Evolutionary conservation across 768 basidiomycete species (phyloP).

Genomic region (Suillus spraguei): DNA sequence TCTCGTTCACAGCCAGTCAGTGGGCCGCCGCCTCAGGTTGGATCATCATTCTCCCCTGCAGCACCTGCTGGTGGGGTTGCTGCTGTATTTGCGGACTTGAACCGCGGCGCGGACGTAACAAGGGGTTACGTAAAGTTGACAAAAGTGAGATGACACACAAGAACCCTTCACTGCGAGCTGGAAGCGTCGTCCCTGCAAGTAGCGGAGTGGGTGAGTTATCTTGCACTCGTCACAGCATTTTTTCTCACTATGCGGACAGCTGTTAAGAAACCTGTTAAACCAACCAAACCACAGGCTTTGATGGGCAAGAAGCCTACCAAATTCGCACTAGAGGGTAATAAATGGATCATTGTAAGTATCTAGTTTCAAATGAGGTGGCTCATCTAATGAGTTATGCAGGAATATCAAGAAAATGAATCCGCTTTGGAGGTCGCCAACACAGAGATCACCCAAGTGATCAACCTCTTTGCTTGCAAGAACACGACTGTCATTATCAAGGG

Average conservation of each 20-base stretch:
- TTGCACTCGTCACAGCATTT: slow-evolving; percentile 23
- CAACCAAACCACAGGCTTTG: slow-evolving; percentile 81
- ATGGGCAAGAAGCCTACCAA: slow-evolving; percentile 92
- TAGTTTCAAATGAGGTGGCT: not conserved
- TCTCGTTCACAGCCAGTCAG: slow-evolving; percentile 34
- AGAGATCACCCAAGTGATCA: slow-evolving; percentile 82
- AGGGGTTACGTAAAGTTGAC: slow-evolving; percentile 90
- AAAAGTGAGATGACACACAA: slow-evolving; percentile 99
- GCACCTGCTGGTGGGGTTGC: slow-evolving; percentile 57
- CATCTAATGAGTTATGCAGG: slow-evolving; percentile 47
- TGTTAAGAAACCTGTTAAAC: slow-evolving; percentile 72
- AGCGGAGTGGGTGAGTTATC: slow-evolving; percentile 33
- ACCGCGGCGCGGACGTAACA: slow-evolving; percentile 88
- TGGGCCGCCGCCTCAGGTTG: slow-evolving; percentile 49
- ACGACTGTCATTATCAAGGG: slow-evolving; percentile 83
- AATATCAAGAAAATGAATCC: slow-evolving; percentile 86
- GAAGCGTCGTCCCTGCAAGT: slow-evolving; percentile 49
- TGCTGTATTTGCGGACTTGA: slow-evolving; percentile 89
- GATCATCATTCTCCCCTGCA: slow-evolving; percentile 44
- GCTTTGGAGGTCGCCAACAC: slow-evolving; percentile 72
- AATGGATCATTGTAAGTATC: slow-evolving; percentile 83
- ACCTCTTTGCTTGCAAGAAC: slow-evolving; percentile 90
- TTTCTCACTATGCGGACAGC: slow-evolving; percentile 23
- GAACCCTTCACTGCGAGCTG: slow-evolving; percentile 81
- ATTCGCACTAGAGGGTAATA: slow-evolving; percentile 86